Percentiles rank a stretch among this genome's conserved stretches.
Evolutionary conservation across 805 yeast species (phyloP).

Genomic region (Saccharomycopsis malanga): DNA sequence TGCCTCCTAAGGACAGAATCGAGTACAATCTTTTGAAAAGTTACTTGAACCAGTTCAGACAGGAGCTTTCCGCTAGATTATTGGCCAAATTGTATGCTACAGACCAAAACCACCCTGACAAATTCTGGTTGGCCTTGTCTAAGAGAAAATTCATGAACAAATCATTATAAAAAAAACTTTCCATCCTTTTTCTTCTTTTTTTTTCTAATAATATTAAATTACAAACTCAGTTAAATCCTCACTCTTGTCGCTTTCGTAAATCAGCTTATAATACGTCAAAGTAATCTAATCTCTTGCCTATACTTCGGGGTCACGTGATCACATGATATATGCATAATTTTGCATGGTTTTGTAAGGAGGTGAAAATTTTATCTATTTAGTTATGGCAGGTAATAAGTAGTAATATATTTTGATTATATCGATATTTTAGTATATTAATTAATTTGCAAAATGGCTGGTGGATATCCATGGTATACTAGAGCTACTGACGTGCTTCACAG

Average conservation of each 20-base stretch:
- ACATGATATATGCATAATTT: no score
- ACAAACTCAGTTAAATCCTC: no score
- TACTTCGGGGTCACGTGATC: no score
- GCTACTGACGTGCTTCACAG: slow-evolving; percentile 68
- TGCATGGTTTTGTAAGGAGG: no score
- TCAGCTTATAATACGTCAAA: no score
- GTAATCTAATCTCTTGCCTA: no score
- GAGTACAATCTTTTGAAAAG: slow-evolving; percentile 75
- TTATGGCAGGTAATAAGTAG: no score
- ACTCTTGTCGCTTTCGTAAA: no score
- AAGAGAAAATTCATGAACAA: slow-evolving; percentile 95
- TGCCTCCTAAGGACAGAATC: slow-evolving; percentile 63
- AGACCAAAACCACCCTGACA: slow-evolving; percentile 59
- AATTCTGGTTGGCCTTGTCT: slow-evolving; percentile 93
- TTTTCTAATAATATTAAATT: no score
- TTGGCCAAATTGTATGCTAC: slow-evolving; percentile 64
- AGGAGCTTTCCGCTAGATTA: slow-evolving; percentile 80
- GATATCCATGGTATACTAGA: slow-evolving; percentile 69
- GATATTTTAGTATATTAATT: not conserved
- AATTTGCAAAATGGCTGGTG: slow-evolving; percentile 9
- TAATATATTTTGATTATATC: no score
- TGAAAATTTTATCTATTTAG: no score
- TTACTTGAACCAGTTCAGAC: slow-evolving; percentile 89
- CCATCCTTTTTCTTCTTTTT: no score
- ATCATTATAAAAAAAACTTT: slow-evolving; percentile 56